A percentile compares a stretch with the other conserved stretches of the same genome.
These are phyloP conservation scores for Pestalotiopsis sp. DNA, from an alignment of 2,329 filamentous ascomycete species.

Conservation along the genomic window DNA sequence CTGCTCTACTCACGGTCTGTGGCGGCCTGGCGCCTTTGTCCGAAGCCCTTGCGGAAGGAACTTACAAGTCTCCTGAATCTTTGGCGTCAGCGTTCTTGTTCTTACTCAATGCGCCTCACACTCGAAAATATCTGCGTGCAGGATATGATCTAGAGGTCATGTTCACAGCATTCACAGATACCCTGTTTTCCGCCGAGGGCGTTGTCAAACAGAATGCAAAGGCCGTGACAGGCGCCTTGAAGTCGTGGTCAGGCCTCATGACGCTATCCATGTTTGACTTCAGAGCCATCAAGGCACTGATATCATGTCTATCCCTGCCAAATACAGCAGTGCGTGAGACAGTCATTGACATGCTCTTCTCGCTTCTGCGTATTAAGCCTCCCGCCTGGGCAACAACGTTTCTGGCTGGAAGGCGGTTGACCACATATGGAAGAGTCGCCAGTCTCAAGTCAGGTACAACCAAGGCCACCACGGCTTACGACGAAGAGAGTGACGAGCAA, in stretches of 20 bases:
- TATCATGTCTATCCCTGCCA: constrained; percentile 64
- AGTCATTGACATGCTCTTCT: constrained; percentile 85
- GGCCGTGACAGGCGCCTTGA: constrained; percentile 88
- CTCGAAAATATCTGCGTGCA: constrained; percentile 79
- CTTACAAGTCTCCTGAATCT: constrained; percentile 90
- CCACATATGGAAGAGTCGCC: constrained; percentile 93
- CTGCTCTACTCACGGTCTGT: constrained; percentile 76
- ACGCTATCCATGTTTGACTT: constrained; percentile 87
- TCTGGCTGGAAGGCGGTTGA: constrained; percentile 86
- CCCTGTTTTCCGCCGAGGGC: constrained; percentile 60
- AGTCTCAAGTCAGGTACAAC: constrained; percentile 69
- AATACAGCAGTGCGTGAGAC: constrained; percentile 67
- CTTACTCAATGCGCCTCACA: constrained; percentile 81
- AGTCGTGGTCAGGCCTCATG: constrained; percentile 92
- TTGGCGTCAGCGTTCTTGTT: constrained; percentile 87
- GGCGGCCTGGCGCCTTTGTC: constrained; percentile 86
- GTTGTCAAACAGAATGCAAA: constrained; percentile 84
- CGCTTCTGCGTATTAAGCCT: constrained; percentile 82
- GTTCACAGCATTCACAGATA: constrained; percentile 92
- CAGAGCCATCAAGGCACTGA: constrained; percentile 78
- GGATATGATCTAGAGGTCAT: constrained; percentile 88
- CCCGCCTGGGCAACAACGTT: constrained; percentile 96
- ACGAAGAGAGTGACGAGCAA: constrained; percentile 72
- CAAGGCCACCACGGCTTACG: constrained; percentile 54
- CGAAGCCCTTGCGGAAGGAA: constrained; percentile 88